phyloP scores from a whole-genome alignment of 176 grass and related monocot genomes.

The Tillandsia leiboldiana region DNA sequence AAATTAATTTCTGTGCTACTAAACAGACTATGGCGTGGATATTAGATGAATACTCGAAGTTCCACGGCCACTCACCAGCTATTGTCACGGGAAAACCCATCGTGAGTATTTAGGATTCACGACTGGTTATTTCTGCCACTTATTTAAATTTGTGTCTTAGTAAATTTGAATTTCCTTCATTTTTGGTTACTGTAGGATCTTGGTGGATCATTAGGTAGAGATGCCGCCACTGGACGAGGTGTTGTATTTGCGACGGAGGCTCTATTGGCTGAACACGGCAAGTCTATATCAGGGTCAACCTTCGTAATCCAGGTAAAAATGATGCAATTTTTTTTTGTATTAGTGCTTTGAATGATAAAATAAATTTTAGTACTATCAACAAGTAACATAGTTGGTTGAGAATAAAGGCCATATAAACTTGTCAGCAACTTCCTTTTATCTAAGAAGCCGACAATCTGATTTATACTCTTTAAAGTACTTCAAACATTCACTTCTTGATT shows the following conservation, averaged over 20 bases:
- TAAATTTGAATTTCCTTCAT: slow-evolving; percentile 11
- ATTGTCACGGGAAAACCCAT: slow-evolving; percentile 95
- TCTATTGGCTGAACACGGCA: slow-evolving; percentile 74
- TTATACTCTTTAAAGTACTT: too few relatives aligned
- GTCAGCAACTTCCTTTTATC: too few relatives aligned
- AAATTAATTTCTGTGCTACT: background rate
- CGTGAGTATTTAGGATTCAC: slow-evolving; percentile 40
- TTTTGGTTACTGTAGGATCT: slow-evolving; percentile 53
- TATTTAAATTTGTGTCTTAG: slow-evolving; percentile 9
- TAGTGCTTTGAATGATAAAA: background rate
- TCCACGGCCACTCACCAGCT: slow-evolving; percentile 90
- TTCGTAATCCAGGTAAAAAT: slow-evolving; percentile 76
- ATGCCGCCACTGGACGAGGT: slow-evolving; percentile 88
- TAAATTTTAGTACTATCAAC: background rate
- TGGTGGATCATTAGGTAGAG: slow-evolving; percentile 85
- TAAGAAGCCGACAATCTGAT: too few relatives aligned
- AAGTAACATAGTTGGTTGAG: too few relatives aligned
- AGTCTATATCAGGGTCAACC: slow-evolving; percentile 66
- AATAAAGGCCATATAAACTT: too few relatives aligned
- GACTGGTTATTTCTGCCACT: background rate
- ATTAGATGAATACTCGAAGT: slow-evolving; percentile 91
- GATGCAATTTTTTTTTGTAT: background rate
- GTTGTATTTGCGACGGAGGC: slow-evolving; percentile 73
- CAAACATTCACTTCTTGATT: too few relatives aligned
- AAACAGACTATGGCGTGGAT: slow-evolving; percentile 99